Evolutionary conservation across 306 rosid genomes (phyloP).

Genomic region (Comarum palustre): DNA sequence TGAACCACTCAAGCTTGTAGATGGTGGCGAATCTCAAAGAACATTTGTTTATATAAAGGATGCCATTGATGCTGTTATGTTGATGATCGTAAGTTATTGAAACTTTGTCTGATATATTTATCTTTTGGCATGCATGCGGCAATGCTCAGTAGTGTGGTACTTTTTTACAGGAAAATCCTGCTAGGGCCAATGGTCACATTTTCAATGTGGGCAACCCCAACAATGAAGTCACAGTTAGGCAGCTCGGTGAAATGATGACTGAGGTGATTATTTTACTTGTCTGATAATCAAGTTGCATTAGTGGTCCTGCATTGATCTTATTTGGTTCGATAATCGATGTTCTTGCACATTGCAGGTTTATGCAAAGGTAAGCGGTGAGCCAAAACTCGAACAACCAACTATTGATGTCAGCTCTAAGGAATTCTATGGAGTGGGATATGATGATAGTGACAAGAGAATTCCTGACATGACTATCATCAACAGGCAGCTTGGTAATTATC

Average conservation of each 20-base stretch:
- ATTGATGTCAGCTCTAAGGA: conserved; percentile 82
- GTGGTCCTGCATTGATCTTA: background rate
- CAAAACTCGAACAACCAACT: conserved; percentile 54
- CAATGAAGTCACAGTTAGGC: conserved; percentile 95
- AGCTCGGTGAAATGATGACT: conserved; percentile 93
- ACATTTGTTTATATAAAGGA: conserved; percentile 83
- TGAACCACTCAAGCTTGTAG: conserved; percentile 94
- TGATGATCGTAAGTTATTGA: conserved; percentile 70
- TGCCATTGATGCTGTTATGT: conserved; percentile 85
- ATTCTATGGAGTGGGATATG: conserved; percentile 89
- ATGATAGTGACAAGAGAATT: conserved; percentile 91
- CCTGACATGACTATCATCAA: conserved; percentile 94
- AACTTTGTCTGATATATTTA: background rate
- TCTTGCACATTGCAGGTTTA: conserved; percentile 54
- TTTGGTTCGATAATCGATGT: background rate
- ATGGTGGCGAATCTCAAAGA: conserved; percentile 92
- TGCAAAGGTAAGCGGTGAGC: conserved; percentile 73
- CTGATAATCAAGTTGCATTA: background rate
- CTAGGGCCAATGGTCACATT: conserved; percentile 79
- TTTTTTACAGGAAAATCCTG: conserved; percentile 74
- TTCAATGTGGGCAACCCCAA: conserved; percentile 94
- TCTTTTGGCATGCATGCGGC: background rate
- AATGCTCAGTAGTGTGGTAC: conserved; percentile 15
- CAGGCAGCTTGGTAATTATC: conserved; percentile 67
- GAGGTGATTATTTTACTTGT: conserved; percentile 37